These are phyloP conservation scores for Quercus lobata DNA, from an alignment of 331 rosid species.

Conservation along the genomic window DNA sequence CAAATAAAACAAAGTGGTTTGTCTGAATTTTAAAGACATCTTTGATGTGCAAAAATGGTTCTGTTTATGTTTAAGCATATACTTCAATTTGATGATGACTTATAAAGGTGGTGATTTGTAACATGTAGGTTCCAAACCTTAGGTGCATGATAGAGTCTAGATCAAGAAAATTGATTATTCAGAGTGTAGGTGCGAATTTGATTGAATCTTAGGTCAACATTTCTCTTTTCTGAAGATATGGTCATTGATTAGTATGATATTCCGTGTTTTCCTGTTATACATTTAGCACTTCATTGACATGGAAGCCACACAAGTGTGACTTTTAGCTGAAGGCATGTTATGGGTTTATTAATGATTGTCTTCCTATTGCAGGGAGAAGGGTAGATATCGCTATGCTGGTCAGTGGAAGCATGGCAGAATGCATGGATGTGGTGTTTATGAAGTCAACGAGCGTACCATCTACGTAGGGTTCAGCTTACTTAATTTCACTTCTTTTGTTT, in stretches of 20 bases:
- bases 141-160: neutral
- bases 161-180: neutral
- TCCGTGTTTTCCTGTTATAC: neutral
- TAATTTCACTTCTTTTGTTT: constrained; percentile 10
- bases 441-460: constrained; percentile 64
- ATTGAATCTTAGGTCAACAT: neutral
- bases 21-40: neutral
- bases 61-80: neutral
- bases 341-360: constrained; percentile 4
- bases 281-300: neutral
- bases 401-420: constrained; percentile 95
- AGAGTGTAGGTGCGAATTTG: neutral
- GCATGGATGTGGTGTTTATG: constrained; percentile 96
- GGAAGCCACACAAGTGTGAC: neutral
- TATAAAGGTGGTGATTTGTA: neutral
- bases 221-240: neutral
- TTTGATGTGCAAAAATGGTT: neutral
- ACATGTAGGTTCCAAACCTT: neutral
- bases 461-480: constrained; percentile 35
- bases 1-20: neutral
- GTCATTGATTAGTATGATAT: neutral
- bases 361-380: constrained; percentile 73
- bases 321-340: constrained; percentile 5
- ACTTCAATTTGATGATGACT: neutral
- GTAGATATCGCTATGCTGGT: constrained; percentile 95